Evolutionary conservation across 2,329 filamentous ascomycete species (phyloP).

Genomic region (Nemania sp.): DNA sequence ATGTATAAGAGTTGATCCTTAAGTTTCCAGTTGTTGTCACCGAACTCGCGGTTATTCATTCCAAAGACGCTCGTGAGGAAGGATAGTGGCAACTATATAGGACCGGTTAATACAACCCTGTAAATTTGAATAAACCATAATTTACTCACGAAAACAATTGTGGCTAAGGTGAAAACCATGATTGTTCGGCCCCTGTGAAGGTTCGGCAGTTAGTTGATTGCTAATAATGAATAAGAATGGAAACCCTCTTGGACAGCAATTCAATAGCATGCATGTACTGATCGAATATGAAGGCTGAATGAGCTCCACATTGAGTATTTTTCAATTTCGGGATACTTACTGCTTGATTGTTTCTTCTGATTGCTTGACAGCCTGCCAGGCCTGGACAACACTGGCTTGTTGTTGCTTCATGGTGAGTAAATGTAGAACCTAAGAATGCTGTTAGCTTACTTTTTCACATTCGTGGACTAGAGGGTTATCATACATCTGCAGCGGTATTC

Average conservation of each 20-base stretch:
- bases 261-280: neutral
- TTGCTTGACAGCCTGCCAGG: constrained; percentile 46
- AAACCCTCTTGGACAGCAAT: too few species aligned
- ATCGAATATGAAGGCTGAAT: neutral
- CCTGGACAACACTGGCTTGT: constrained; percentile 51
- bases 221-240: too few species aligned
- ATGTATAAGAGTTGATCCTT: constrained; percentile 29
- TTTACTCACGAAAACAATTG: constrained; percentile 48
- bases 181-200: neutral
- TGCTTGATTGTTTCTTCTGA: constrained; percentile 48
- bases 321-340: neutral
- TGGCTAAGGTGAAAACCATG: constrained; percentile 27
- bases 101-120: too few species aligned
- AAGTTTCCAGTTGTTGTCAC: constrained; percentile 11
- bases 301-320: neutral
- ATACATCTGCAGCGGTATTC: constrained; percentile 42
- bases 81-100: too few species aligned
- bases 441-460: neutral
- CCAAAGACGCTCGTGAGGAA: too few species aligned
- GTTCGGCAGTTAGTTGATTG: too few species aligned
- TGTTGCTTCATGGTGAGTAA: constrained; percentile 51
- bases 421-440: constrained; percentile 43
- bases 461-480: neutral
- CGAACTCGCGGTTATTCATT: constrained; percentile 33
- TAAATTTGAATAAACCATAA: too few species aligned